A percentile compares a stretch with the other conserved stretches of the same genome.
These are phyloP conservation scores for Piper longum DNA, from an alignment of 164 flowering plant species.

Conservation along the genomic window DNA sequence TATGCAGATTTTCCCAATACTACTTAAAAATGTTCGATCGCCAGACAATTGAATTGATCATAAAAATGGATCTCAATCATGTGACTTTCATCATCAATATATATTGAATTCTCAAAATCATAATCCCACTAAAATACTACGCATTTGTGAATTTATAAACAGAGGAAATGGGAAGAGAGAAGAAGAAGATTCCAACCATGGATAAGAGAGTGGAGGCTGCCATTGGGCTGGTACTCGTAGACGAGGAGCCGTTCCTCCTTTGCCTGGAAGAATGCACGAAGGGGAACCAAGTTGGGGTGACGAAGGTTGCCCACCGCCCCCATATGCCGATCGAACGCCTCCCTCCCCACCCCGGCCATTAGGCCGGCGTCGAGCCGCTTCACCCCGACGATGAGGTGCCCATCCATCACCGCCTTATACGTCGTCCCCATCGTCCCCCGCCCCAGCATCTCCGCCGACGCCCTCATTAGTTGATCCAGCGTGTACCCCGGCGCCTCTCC, in stretches of 20 bases:
- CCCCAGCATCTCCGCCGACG: conserved; percentile 87
- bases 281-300: conserved; percentile 84
- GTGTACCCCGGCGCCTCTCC: conserved; percentile 36
- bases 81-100: too few relatives aligned
- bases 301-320: conserved; percentile 63
- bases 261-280: conserved; percentile 82
- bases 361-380: conserved; percentile 55
- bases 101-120: too few relatives aligned
- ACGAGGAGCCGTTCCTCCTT: conserved; percentile 75
- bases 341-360: conserved; percentile 23
- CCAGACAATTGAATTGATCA: too few relatives aligned
- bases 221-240: conserved; percentile 81
- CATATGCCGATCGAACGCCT: conserved; percentile 65
- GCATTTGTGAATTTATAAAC: neutral
- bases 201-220: conserved; percentile 76
- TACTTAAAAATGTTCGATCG: too few relatives aligned
- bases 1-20: too few relatives aligned
- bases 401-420: conserved; percentile 85
- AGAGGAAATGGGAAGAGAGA: neutral
- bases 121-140: too few relatives aligned
- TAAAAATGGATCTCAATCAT: too few relatives aligned
- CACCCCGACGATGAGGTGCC: conserved; percentile 59
- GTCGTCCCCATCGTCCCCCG: conserved; percentile 75
- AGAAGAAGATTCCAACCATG: conserved; percentile 39
- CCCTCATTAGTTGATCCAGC: conserved; percentile 86